Evolutionary conservation across 352 stramenopile genomes (phyloP), one percentile per base, ranked within the genome.

Genomic region (Phytophthora cajani): DNA sequence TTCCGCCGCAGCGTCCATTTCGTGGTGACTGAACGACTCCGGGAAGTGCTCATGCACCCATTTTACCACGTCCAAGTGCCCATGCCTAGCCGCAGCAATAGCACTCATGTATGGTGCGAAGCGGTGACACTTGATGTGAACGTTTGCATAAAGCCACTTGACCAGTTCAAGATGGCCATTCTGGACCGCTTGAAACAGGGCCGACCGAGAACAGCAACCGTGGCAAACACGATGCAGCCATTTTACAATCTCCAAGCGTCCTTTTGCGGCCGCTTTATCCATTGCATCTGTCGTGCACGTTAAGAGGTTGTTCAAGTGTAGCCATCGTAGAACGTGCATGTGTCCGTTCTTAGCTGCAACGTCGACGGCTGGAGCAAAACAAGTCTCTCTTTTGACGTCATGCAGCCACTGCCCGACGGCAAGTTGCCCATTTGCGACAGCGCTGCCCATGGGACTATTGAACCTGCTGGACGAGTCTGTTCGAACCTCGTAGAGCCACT

Each of bases 401-500:
- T 50, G n/a, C n/a, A 50, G n/a, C 44, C 44, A 50, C n/a, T 50
- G 44, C 8, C 10, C 44, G 16, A 50, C 4, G 44, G 12, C 44
- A 23, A 50, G 44, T 5, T 50, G 44, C 3, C 44, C 44, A 1
- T 50, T 50, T 16, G 44, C 44, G 21, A 50, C 44, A 44, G 23
- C 23, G 23, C 23, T 27, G 23, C 23, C 23, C 23, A 27, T 17
- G 12, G 36, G 36, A 3, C 36, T 44, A 3, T 16, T 16, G 36
- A 14, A 16, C 9, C 36, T 44, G 36, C 3, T 44, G 36, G 36
- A 12, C 36, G 36, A 17, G 36, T 44, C 36, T 16, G 36, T 5
- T 44, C 36, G 36, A 44, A 16, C 36, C 30, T 21, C n/a, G n/a
- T 50, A 50, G 14, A 50, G n/a, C 44, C 44, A 50, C 57, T 63